Evolutionary conservation across 2,329 filamentous ascomycete genomes (phyloP), one percentile per base, ranked within the genome.

Genomic region (Sclerotinia glacialis): DNA sequence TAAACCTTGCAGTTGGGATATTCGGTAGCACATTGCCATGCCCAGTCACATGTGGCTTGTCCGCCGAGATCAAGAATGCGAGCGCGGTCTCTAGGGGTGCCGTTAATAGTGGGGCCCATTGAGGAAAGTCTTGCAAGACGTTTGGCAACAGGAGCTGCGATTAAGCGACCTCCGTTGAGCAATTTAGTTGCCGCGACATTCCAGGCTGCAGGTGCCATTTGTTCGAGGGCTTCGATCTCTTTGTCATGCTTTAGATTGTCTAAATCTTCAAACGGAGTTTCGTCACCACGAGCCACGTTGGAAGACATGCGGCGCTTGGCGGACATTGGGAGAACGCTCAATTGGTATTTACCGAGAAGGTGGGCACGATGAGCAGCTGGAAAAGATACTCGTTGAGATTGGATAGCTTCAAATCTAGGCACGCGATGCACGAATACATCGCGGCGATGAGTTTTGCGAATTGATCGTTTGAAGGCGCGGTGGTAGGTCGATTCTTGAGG

Each of bases 351-450:
- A 72, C 93, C 93, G 42, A 92, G 85, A 26, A 98, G 86, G 75
- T 93, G 90, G 75, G 91, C 90, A 75, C 89, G 85, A 78, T 97
- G 93, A 50, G 85, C 81, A 67, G 89, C 83, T 26, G 85, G 83
- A 67, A 93, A 85, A 54, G 89, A 92, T 66, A 93, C 83, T 49
- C 95, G 89, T 74, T 90, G 87, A 37, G 92, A 86, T 76, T 97
- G 94, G 58, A 97, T 83, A 31, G 92, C 92, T 76, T 98, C 94
- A 68, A 94, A 96, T 59, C 95, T 89, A 31, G 91, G 85, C 66
- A 92, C 87, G 52, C 92, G 89, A 77, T 96, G 91, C 65, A 96
- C 85, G 76, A 97, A 97, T 12, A 89, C 87, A 77, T 98, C 95
- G 23, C 83, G 81, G 64, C 83, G 82, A 66, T 86, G 86, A 18